phyloP scores from a whole-genome alignment of 192 early-diverging fungal genomes.

The Chytriomyces confervae region DNA sequence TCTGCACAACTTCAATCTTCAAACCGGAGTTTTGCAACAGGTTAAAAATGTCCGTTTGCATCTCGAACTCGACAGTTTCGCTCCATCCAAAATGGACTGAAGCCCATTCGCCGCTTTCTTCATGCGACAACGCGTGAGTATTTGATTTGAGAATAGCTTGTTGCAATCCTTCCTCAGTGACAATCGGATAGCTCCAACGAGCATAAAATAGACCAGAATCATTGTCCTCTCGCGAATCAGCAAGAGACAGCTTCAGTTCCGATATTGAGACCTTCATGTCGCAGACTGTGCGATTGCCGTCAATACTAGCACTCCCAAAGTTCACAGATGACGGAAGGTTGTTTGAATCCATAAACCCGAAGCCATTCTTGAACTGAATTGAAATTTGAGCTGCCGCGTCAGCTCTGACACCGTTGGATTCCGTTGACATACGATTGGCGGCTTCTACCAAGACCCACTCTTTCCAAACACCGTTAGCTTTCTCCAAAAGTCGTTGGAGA shows the following conservation, averaged over 20 bases:
- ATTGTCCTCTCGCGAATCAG: not conserved
- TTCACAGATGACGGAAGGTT: not conserved
- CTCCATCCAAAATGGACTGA: too few species aligned
- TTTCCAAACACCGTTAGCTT: constrained; percentile 27
- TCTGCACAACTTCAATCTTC: constrained; percentile 15
- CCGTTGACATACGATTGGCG: not conserved
- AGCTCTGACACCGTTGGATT: not conserved
- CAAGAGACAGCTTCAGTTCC: not conserved
- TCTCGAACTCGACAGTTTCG: not conserved
- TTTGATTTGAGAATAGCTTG: not conserved
- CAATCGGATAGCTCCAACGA: constrained; percentile 24
- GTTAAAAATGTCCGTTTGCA: constrained; percentile 1
- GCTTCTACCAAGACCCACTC: constrained; percentile 37
- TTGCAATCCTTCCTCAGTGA: not conserved
- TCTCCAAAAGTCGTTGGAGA: constrained; percentile 21
- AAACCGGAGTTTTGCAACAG: not conserved
- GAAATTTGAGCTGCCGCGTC: constrained; percentile 41
- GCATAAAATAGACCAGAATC: not conserved
- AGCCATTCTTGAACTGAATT: constrained; percentile 22
- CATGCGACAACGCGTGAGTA: too few species aligned
- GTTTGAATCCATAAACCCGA: constrained; percentile 12
- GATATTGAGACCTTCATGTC: constrained; percentile 13
- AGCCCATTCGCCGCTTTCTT: too few species aligned
- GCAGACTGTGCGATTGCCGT: not conserved
- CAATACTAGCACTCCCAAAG: not conserved